Evolutionary conservation across 1,139 yeast species (phyloP).

Genomic region (Magnusiomyces paraingens): DNA sequence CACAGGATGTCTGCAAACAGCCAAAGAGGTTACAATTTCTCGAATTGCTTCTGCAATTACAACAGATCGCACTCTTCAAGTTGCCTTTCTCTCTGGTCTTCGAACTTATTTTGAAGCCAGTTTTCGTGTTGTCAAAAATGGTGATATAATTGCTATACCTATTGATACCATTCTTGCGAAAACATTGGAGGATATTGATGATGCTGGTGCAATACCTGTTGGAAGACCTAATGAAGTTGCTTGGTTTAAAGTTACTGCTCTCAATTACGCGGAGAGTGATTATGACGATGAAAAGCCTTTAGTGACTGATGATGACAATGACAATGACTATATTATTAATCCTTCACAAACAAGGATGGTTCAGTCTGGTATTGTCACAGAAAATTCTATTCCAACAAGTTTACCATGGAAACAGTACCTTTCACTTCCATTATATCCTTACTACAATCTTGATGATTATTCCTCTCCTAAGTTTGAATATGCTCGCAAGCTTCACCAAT

Average conservation of each 20-base stretch:
- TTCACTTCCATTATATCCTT: slow-evolving; percentile 35
- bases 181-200: slow-evolving; percentile 39
- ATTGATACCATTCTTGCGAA: slow-evolving; percentile 66
- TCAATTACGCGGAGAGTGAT: slow-evolving; percentile 39
- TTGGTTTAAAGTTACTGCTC: slow-evolving; percentile 63
- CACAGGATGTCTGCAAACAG: slow-evolving; percentile 32
- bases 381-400: slow-evolving; percentile 36
- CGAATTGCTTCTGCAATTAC: slow-evolving; percentile 68
- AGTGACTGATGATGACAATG: slow-evolving; percentile 31
- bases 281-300: slow-evolving; percentile 19
- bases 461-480: slow-evolving; percentile 42
- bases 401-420: slow-evolving; percentile 51
- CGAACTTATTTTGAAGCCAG: slow-evolving; percentile 54
- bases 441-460: slow-evolving; percentile 22
- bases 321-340: slow-evolving; percentile 52
- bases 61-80: slow-evolving; percentile 59
- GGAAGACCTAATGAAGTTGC: slow-evolving; percentile 72
- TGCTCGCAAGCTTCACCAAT: slow-evolving; percentile 42
- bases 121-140: slow-evolving; percentile 51
- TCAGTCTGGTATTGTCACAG: slow-evolving; percentile 49
- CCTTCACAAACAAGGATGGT: slow-evolving; percentile 59
- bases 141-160: slow-evolving; percentile 70
- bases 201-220: slow-evolving; percentile 36
- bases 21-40: slow-evolving; percentile 51
- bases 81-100: slow-evolving; percentile 56